Percentiles rank a stretch among this genome's conserved stretches.
phyloP scores from a whole-genome alignment of 306 rosid genomes.

The Oxytropis ochrocephala region DNA sequence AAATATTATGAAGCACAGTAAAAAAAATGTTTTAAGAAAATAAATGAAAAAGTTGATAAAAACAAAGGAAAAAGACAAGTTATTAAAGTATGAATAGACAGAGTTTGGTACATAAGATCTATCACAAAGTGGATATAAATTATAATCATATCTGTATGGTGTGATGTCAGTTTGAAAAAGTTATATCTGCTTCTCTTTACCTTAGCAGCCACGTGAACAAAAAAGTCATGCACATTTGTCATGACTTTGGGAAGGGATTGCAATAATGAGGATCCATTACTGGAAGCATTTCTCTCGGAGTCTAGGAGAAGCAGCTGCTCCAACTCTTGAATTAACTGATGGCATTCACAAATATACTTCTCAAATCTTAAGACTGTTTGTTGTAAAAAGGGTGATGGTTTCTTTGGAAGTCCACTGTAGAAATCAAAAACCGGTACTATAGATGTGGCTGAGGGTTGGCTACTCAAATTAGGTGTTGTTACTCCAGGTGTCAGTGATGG shows the following conservation, averaged over 20 bases:
- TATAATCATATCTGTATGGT: neutral
- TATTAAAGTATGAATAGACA: neutral
- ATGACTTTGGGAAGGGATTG: constrained; percentile 94
- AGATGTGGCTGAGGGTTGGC: constrained; percentile 58
- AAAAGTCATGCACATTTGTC: constrained; percentile 91
- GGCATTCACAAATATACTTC: constrained; percentile 73
- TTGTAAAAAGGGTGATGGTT: constrained; percentile 87
- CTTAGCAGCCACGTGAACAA: constrained; percentile 96
- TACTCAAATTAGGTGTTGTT: constrained; percentile 33
- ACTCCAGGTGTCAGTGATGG: constrained; percentile 64
- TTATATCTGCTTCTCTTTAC: constrained; percentile 32
- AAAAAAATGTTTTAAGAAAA: neutral
- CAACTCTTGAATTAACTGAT: constrained; percentile 89
- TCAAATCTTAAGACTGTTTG: constrained; percentile 88
- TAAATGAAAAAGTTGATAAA: neutral
- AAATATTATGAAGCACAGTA: constrained; percentile 3
- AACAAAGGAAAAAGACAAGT: neutral
- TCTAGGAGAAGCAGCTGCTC: constrained; percentile 81
- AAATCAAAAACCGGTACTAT: constrained; percentile 86
- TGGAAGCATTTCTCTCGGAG: constrained; percentile 52
- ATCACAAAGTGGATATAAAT: neutral
- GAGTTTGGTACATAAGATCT: neutral
- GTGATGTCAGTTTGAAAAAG: neutral
- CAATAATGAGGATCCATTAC: constrained; percentile 54
- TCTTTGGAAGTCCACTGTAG: constrained; percentile 86